These are phyloP conservation scores for Diplodia scrobiculata DNA, from an alignment of 2,329 filamentous ascomycete species.

Conservation along the genomic window DNA sequence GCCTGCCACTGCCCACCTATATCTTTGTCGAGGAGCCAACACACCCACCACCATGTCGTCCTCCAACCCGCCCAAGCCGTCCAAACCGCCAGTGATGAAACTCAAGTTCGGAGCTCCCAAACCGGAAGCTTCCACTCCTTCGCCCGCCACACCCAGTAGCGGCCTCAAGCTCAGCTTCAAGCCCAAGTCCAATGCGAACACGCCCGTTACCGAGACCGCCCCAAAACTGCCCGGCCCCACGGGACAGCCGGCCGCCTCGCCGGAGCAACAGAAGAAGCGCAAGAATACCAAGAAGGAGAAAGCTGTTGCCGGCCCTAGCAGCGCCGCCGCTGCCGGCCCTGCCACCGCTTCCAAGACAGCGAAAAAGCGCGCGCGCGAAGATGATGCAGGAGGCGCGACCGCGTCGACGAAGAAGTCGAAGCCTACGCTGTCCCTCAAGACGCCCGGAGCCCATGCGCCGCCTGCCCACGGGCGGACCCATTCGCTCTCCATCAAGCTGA, in stretches of 20 bases:
- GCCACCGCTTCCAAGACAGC: conserved; percentile 38
- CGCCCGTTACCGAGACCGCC: conserved; percentile 36
- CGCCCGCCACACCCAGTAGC: conserved; percentile 29
- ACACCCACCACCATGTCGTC: conserved; percentile 14
- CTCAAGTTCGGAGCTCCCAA: conserved; percentile 34
- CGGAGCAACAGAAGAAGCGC: conserved; percentile 42
- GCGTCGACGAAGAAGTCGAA: conserved; percentile 37
- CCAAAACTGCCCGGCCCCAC: conserved; percentile 40
- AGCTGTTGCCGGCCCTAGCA: conserved; percentile 36
- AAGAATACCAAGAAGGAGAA: conserved; percentile 49
- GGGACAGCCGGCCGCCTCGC: conserved; percentile 40
- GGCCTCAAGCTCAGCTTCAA: conserved; percentile 50
- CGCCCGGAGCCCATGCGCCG: not conserved
- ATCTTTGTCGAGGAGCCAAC: not conserved
- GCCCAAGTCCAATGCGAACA: conserved; percentile 31
- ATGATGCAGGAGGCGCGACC: conserved; percentile 38
- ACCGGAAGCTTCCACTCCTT: conserved; percentile 11
- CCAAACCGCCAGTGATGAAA: conserved; percentile 35
- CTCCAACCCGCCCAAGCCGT: not conserved
- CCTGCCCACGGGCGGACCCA: conserved; percentile 17
- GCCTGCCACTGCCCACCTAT: not conserved
- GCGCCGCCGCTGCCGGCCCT: conserved; percentile 37
- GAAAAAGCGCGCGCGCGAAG: conserved; percentile 45
- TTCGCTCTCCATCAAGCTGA: conserved; percentile 56
- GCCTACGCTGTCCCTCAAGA: conserved; percentile 24